Percentiles rank a stretch among this genome's conserved stretches.
phyloP scores from a whole-genome alignment of 2,329 filamentous ascomycete genomes.

The Colletotrichum musicola region DNA sequence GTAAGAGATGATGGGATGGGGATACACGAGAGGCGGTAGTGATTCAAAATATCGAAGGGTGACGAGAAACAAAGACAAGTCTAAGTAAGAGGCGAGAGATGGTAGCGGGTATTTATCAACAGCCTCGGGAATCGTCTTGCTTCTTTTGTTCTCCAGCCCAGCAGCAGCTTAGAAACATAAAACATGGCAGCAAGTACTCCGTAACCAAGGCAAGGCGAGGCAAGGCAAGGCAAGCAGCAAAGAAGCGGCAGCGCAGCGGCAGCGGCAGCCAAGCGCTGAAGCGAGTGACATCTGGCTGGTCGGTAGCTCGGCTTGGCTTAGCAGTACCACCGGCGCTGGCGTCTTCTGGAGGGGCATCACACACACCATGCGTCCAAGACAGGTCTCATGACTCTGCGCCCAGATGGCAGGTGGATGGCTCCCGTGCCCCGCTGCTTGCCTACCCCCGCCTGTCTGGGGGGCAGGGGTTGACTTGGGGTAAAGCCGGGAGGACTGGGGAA shows the following conservation, averaged over 20 bases:
- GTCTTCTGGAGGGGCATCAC: slow-evolving; percentile 4
- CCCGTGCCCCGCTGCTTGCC: slow-evolving; percentile 29
- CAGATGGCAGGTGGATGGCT: slow-evolving; percentile 36
- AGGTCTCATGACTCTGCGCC: slow-evolving; percentile 32
- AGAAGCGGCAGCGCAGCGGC: slow-evolving; percentile 19
- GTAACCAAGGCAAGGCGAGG: too few species aligned
- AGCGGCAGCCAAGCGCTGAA: slow-evolving; percentile 5
- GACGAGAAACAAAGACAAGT: not conserved
- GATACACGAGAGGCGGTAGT: not conserved
- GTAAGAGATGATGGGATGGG: not conserved
- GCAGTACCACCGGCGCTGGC: slow-evolving; percentile 14
- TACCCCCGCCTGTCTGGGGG: slow-evolving; percentile 1
- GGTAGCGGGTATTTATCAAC: slow-evolving; percentile 28
- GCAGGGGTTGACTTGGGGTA: not conserved
- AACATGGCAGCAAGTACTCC: not conserved
- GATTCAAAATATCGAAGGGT: not conserved
- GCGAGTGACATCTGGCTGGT: too few species aligned
- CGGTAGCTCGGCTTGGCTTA: not conserved
- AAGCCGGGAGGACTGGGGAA: not conserved
- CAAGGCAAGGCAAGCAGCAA: not conserved
- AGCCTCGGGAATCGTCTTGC: not conserved
- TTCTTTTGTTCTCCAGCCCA: not conserved
- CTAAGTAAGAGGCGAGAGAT: too few species aligned
- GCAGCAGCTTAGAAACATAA: slow-evolving; percentile 7
- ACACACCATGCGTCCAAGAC: slow-evolving; percentile 31